Percentiles rank a stretch among this genome's conserved stretches.
phyloP scores from a whole-genome alignment of 2,329 filamentous ascomycete genomes.

The Botrytis aclada region DNA sequence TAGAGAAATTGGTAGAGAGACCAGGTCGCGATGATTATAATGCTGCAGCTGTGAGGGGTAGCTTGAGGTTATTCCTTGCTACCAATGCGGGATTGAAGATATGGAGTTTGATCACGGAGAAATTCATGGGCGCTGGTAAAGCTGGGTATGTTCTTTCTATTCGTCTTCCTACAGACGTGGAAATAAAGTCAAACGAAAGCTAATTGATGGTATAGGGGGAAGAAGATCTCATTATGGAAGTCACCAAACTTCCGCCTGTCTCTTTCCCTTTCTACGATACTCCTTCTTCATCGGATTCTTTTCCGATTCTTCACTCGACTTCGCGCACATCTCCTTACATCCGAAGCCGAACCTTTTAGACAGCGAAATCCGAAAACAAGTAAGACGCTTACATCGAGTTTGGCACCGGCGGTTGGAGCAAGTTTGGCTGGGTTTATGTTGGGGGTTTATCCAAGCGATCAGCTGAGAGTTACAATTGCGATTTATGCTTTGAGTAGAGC shows the following conservation, averaged over 20 bases:
- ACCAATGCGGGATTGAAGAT: slow-evolving; percentile 63
- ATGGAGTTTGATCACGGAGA: slow-evolving; percentile 52
- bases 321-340: slow-evolving; percentile 72
- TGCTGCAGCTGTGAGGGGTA: slow-evolving; percentile 66
- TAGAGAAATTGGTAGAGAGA: slow-evolving; percentile 44
- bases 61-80: slow-evolving; percentile 65
- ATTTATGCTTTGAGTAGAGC: slow-evolving; percentile 80
- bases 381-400: slow-evolving; percentile 71
- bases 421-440: slow-evolving; percentile 81
- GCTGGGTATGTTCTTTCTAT: slow-evolving; percentile 19
- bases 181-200: background rate
- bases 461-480: slow-evolving; percentile 73
- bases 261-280: slow-evolving; percentile 76
- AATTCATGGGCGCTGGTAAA: slow-evolving; percentile 43
- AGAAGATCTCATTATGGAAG: slow-evolving; percentile 55
- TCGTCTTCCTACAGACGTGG: background rate
- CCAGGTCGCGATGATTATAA: slow-evolving; percentile 60
- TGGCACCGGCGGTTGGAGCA: slow-evolving; percentile 87
- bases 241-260: slow-evolving; percentile 75
- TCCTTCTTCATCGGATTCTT: slow-evolving; percentile 84
- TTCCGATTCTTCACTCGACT: slow-evolving; percentile 85
- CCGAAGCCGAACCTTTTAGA: slow-evolving; percentile 78
- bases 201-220: slow-evolving; percentile 34
- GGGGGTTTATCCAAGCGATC: slow-evolving; percentile 67
- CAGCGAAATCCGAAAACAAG: slow-evolving; percentile 76